A percentile compares a stretch with the other conserved stretches of the same genome.
Evolutionary conservation across 2,329 filamentous ascomycete species (phyloP).

Genomic region (Coniella lustricola): DNA sequence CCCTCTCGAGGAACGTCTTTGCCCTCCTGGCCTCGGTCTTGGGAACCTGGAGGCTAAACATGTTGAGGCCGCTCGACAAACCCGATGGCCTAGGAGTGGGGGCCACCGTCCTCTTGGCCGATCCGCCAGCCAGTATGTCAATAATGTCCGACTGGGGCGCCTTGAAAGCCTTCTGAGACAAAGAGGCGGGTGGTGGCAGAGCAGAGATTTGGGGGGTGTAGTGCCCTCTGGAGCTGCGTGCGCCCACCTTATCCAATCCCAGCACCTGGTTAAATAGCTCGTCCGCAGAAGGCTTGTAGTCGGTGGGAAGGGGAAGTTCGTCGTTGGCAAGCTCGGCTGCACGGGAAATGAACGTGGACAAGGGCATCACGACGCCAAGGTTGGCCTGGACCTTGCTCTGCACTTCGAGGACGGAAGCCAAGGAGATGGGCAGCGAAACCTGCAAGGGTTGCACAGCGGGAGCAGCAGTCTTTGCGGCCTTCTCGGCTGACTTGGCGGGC

Average conservation of each 20-base stretch:
- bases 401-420: slow-evolving; percentile 69
- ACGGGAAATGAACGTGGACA: slow-evolving; percentile 80
- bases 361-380: slow-evolving; percentile 71
- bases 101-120: slow-evolving; percentile 20
- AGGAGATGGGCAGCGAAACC: slow-evolving; percentile 68
- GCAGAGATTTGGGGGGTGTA: slow-evolving; percentile 66
- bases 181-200: slow-evolving; percentile 40
- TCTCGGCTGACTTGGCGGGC: slow-evolving; percentile 26
- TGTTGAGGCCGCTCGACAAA: slow-evolving; percentile 53
- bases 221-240: slow-evolving; percentile 49
- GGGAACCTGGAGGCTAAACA: slow-evolving; percentile 76
- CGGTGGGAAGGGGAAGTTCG: slow-evolving; percentile 63
- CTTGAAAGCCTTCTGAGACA: slow-evolving; percentile 27
- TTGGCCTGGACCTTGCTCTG: slow-evolving; percentile 74
- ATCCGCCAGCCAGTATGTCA: slow-evolving; percentile 59
- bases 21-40: slow-evolving; percentile 77
- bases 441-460: slow-evolving; percentile 43
- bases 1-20: slow-evolving; percentile 71
- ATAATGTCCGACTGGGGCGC: slow-evolving; percentile 66
- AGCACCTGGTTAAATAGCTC: slow-evolving; percentile 88
- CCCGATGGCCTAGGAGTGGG: slow-evolving; percentile 37
- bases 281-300: slow-evolving; percentile 60
- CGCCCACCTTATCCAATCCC: slow-evolving; percentile 49
- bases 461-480: slow-evolving; percentile 30
- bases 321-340: slow-evolving; percentile 86